A percentile compares a stretch with the other conserved stretches of the same genome.
These are phyloP conservation scores for Metschnikowia dekortorum DNA, from an alignment of 805 yeast genomes.

Conservation along the genomic window DNA sequence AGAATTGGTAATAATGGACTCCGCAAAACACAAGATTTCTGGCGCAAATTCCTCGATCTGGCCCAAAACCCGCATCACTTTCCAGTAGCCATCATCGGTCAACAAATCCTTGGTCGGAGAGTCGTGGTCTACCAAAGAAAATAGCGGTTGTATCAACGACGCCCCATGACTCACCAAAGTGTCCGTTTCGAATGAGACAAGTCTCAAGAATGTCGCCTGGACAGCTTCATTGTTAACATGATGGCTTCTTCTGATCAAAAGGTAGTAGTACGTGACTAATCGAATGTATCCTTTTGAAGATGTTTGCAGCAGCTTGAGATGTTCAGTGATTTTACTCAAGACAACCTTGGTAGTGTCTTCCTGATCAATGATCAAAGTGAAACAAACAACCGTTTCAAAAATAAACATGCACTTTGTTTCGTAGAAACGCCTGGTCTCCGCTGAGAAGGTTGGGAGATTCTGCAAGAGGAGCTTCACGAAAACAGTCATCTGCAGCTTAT, in stretches of 20 bases:
- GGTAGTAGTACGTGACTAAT: conserved; percentile 47
- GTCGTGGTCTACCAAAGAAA: conserved; percentile 43
- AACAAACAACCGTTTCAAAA: conserved; percentile 40
- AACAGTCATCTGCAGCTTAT: conserved; percentile 35
- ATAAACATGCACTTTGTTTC: conserved; percentile 48
- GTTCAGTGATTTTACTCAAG: conserved; percentile 10
- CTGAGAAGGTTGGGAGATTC: conserved; percentile 24
- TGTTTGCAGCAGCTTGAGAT: conserved; percentile 16
- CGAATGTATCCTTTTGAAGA: conserved; percentile 37
- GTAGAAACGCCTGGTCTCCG: conserved; percentile 34
- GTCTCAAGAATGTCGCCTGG: conserved; percentile 3
- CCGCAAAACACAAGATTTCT: conserved; percentile 46
- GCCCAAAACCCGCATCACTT: conserved; percentile 44
- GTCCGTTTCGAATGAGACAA: conserved; percentile 35
- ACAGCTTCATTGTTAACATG: conserved; percentile 15
- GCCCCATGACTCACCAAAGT: conserved; percentile 42
- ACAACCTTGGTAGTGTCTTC: conserved; percentile 17
- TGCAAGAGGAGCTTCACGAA: conserved; percentile 26
- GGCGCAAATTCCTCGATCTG: conserved; percentile 40
- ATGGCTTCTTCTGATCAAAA: conserved; percentile 36
- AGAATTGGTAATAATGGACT: conserved; percentile 31
- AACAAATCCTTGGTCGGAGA: conserved; percentile 34
- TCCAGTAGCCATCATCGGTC: conserved; percentile 48
- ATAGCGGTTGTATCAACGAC: conserved; percentile 44
- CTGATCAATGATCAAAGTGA: conserved; percentile 29